Evolutionary conservation across 148 eudicot genomes (phyloP), one percentile per base, ranked within the genome.

Genomic region (Pouteria glomerata): DNA sequence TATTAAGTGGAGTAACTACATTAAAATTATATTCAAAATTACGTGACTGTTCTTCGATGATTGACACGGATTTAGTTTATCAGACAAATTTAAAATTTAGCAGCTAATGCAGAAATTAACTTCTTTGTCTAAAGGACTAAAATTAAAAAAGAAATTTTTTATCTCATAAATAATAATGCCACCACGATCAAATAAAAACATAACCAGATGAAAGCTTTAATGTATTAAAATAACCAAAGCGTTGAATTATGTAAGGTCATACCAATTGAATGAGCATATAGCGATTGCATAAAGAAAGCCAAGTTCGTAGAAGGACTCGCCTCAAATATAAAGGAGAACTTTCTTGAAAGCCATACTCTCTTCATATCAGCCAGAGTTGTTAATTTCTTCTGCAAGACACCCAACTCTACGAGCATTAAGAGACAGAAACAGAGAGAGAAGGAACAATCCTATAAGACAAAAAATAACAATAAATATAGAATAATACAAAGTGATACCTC

Each of bases 311-410:
- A 76, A 76, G 90, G 96, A 59, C 82, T 76, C 71, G 92, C 91
- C 81, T 88, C 96, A 71, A 84, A 92, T 64, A 92, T 82, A 74
- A 76, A 89, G 59, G 97, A 83, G 75, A 92, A 88, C 74, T 88
- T 88, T 57, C 82, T 85, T 24, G 79, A 75, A 79, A 82, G 87
- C 97, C 97, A 92, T 26, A 90, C 50, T 62, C 68, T 83, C 85
- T 88, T 92, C 89, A 89, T 83, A 73, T 86, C 90, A 21, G 79
- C 78, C 71, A 89, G 76, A 11, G 77, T 74, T 48, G 73, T 82
- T 19, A 78, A 76, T 66, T 76, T 81, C 47, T 73, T 83, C 91
- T 89, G 64, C 57, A 74, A 57, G 27, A 51, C 52, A 62, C 50
- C 34, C 57, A 72, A 57, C 18, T 62, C 78, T 53, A 39, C 18